Percentiles rank a stretch among this genome's conserved stretches.
Conservation (phyloP, 805 yeast species). For the Cephaloascus albidus region DNA sequence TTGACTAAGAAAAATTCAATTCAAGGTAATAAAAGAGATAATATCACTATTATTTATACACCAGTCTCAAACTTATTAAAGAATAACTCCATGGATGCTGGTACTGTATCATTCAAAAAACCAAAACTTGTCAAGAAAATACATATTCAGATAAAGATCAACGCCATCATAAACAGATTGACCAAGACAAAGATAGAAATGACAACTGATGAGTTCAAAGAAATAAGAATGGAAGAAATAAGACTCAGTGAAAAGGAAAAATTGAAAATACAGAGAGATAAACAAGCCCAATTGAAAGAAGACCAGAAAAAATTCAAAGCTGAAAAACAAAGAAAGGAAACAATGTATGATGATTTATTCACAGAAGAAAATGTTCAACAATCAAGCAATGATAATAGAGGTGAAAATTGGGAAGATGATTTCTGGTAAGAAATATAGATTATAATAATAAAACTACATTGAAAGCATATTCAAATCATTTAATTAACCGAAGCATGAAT, state of each 20-base stretch:
- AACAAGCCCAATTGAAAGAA: constrained; percentile 17
- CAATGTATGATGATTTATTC: constrained; percentile 39
- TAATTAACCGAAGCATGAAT: no score
- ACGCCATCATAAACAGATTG: constrained; percentile 49
- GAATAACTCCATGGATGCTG: constrained; percentile 65
- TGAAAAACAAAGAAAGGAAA: constrained; percentile 28
- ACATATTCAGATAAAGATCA: constrained; percentile 47
- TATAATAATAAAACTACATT: no score
- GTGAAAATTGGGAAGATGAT: constrained; percentile 50
- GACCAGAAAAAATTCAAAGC: constrained; percentile 25
- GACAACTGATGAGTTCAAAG: constrained; percentile 32
- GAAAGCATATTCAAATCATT: no score
- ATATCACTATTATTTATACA: constrained; percentile 59
- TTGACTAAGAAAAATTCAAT: constrained; percentile 72
- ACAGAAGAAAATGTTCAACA: constrained; percentile 33
- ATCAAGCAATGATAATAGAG: constrained; percentile 35
- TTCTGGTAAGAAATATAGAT: no score
- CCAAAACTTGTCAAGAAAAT: constrained; percentile 42
- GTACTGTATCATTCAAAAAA: constrained; percentile 69
- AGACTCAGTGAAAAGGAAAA: constrained; percentile 27
- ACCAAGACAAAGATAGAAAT: constrained; percentile 56
- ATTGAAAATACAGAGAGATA: constrained; percentile 8
- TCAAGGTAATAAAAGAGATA: constrained; percentile 61
- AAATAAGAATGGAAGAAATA: constrained; percentile 22
- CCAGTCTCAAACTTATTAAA: constrained; percentile 65